Evolutionary conservation across 1,284 basidiomycete species (phyloP), one percentile per base, ranked within the genome.

Genomic region (Filobasidium uniguttulatum): DNA sequence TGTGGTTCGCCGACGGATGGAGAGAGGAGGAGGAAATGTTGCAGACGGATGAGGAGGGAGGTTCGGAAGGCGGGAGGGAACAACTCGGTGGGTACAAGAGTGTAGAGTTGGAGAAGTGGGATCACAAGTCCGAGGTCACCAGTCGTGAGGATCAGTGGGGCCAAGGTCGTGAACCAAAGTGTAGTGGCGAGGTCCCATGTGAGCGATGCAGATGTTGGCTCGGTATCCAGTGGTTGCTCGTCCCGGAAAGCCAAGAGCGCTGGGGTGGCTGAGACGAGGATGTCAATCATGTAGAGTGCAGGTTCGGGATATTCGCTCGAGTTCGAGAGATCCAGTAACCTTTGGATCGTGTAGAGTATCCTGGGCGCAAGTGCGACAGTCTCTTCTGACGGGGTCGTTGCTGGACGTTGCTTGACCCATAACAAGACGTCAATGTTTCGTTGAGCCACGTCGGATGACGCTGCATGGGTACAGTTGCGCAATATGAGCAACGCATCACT

Each of bases 21-120:
- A 19, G 54, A 52, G 17, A 52, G 47, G n/a, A 52, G 47, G 9
- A 55, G 50, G 31, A 52, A 49, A 25, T 46, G 43, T 14, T 44
- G 20, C 36, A 55, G 44, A 7, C 31, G 46, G 33, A 37, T 40
- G 19, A 48, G 23, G 30, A 52, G 48, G 5, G n/a, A 36, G 43
- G 44, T 17, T 12, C 45, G 3, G n/a, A n/a, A n/a, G 19, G 40
- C n/a, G 9, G 48, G 25, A 3, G 54, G 46, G 25, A 55, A 33
- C 26, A 44, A 35, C 9, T n/a, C 15, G 17, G 43, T 30, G 10
- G 46, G 50, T 10, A 49, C 33, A 29, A 46, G 43, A 28, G 37
- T 49, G 49, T 46, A 52, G 17, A 53, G 49, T 26, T 52, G 50
- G 23, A 44, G 45, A 28, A 45, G 29, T 2, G 47, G 41, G 30